phyloP scores from a whole-genome alignment of 2,329 filamentous ascomycete species.

The Exophiala viscosa region DNA sequence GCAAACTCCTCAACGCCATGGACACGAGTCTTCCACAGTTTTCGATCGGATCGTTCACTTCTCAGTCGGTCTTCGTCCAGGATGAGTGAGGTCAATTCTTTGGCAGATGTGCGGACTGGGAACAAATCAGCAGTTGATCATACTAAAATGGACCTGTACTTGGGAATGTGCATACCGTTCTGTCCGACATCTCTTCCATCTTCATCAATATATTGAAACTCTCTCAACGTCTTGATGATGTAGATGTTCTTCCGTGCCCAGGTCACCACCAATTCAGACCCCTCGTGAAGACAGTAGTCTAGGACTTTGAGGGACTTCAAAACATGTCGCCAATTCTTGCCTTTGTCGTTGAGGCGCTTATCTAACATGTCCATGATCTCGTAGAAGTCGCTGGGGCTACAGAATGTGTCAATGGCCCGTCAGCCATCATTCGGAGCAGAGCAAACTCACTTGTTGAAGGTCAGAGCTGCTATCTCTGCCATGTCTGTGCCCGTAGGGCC shows the following conservation, averaged over 20 bases:
- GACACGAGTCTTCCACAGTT: constrained; percentile 94
- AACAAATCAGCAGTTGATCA: constrained; percentile 15
- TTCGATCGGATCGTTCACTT: constrained; percentile 83
- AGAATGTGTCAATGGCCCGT: constrained; percentile 13
- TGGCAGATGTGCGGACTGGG: constrained; percentile 87
- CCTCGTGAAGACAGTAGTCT: constrained; percentile 96
- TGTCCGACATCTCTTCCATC: constrained; percentile 93
- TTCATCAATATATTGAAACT: constrained; percentile 95
- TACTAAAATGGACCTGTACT: not conserved
- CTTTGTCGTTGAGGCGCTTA: constrained; percentile 97
- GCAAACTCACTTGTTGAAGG: constrained; percentile 78
- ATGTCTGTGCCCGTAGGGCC: constrained; percentile 96
- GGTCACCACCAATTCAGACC: constrained; percentile 91
- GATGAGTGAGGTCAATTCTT: constrained; percentile 88
- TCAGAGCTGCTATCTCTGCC: constrained; percentile 97
- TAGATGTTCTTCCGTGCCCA: constrained; percentile 98
- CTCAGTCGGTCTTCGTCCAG: constrained; percentile 90
- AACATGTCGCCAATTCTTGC: constrained; percentile 99
- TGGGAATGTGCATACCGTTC: constrained; percentile 64
- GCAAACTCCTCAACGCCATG: constrained; percentile 83
- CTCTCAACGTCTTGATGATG: constrained; percentile 96
- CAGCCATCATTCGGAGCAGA: not conserved
- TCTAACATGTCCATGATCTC: constrained; percentile 99
- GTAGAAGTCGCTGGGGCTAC: constrained; percentile 91
- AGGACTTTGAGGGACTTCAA: constrained; percentile 96